Evolutionary conservation across 2,329 filamentous ascomycete species (phyloP), one percentile per base, ranked within the genome.

Genomic region (Chlorencoelia australis): DNA sequence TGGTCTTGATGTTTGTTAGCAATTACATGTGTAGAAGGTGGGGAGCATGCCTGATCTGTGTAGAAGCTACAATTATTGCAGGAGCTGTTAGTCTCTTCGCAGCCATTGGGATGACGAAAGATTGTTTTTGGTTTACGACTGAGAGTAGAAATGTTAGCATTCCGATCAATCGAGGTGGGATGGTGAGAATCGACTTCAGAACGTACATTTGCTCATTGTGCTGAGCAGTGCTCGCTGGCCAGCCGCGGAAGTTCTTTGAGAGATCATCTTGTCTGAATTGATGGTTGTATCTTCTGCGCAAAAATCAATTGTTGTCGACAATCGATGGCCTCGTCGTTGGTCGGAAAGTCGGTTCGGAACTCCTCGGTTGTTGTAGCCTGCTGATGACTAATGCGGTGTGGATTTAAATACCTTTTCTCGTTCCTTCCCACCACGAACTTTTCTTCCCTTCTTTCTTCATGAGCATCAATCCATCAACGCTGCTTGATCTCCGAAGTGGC

Each of bases 21-120:
- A 33, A 20, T 28, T 31, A 22, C 22, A 30, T 15, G n/a, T 21
- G 28, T 17, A 25, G 14, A 7, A 14, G 25, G n/a, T 28, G 33
- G 21, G 15, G 30, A 13, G 32, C 53, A 46, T 61, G 71, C 68
- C 68, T 65, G 47, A 61, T 61, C 54, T 71, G 68, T 34, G 61
- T 56, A 43, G 62, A 57, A 40, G 57, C 58, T 13, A 54, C 51
- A 44, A 69, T 53, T 24, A 56, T 58, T 42, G 64, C 47, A 11
- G 60, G 66, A 31, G 57, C 57, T 20, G 53, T 55, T 22, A 58
- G 54, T 39, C 57, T 59, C 50, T 59, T 61, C 44, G 63, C 58
- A 24, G 40, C 46, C 34, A 52, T 47, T 51, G 61, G 59, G 45
- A 65, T 59, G 37, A 48, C 40, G 28, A 53, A 37, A 27, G 65